Conservation (phyloP, 306 rosid species). For the Cucumis sativus region Cucumber_9930_V3 NC_026660.2:15548001-15548500, state of each 20-base stretch:
- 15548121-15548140: conserved; percentile 17
- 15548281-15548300: conserved; percentile 23
- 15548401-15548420: background rate
- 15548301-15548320: conserved; percentile 40
- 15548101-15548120: conserved; percentile 3
- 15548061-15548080: conserved; percentile 1
- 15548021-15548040: background rate
- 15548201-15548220: background rate
- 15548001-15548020: background rate
- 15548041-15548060: conserved; percentile 15
- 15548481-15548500: conserved; percentile 50
- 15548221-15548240: background rate
- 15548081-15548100: conserved; percentile 8
- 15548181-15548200: background rate
- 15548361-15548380: background rate
- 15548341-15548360: background rate
- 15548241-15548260: background rate
- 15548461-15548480: conserved; percentile 42
- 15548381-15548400: background rate
- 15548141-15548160: background rate
- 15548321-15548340: conserved; percentile 20
- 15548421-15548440: conserved; percentile 28
- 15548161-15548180: background rate
- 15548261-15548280: conserved; percentile 48
- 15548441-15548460: conserved; percentile 31